Evolutionary conservation across 495 filamentous ascomycete genomes (phyloP).

Genomic region (Annulohypoxylon nitens): DNA sequence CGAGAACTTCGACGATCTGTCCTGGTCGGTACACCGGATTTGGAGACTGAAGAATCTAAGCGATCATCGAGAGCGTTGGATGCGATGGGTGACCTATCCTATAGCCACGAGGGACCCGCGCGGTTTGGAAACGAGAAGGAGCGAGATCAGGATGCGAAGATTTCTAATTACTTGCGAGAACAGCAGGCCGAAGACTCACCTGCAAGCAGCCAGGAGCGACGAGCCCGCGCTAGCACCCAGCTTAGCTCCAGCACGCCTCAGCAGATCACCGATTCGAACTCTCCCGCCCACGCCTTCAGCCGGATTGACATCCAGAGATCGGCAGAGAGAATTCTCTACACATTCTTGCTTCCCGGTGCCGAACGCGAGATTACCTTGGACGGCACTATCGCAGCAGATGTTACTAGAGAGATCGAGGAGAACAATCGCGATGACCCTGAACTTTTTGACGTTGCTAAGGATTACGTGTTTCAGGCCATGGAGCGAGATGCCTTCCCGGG

Average conservation of each 20-base stretch:
- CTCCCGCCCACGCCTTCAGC: conserved; percentile 85
- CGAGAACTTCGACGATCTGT: conserved; percentile 94
- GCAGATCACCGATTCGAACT: conserved; percentile 75
- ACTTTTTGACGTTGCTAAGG: conserved; percentile 95
- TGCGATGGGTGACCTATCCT: conserved; percentile 73
- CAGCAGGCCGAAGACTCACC: conserved; percentile 75
- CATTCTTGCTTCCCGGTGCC: conserved; percentile 89
- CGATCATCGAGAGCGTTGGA: conserved; percentile 85
- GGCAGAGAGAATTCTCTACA: conserved; percentile 97
- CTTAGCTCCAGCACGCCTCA: conserved; percentile 62
- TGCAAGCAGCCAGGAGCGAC: conserved; percentile 73
- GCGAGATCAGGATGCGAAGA: conserved; percentile 79
- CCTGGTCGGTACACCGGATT: conserved; percentile 90
- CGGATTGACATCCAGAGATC: conserved; percentile 90
- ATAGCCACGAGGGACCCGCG: conserved; percentile 65
- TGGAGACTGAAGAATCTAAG: conserved; percentile 84
- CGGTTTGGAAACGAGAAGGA: conserved; percentile 69
- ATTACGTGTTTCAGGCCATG: conserved; percentile 99
- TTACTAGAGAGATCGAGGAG: conserved; percentile 87
- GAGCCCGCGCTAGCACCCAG: conserved; percentile 75
- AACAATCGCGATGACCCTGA: conserved; percentile 94
- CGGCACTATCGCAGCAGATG: conserved; percentile 82
- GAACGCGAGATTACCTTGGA: conserved; percentile 96
- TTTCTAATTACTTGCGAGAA: conserved; percentile 90
- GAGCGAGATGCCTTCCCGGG: conserved; percentile 98